Evolutionary conservation across 2,329 filamentous ascomycete genomes (phyloP).

Genomic region (Ambrosiella xylebori): DNA sequence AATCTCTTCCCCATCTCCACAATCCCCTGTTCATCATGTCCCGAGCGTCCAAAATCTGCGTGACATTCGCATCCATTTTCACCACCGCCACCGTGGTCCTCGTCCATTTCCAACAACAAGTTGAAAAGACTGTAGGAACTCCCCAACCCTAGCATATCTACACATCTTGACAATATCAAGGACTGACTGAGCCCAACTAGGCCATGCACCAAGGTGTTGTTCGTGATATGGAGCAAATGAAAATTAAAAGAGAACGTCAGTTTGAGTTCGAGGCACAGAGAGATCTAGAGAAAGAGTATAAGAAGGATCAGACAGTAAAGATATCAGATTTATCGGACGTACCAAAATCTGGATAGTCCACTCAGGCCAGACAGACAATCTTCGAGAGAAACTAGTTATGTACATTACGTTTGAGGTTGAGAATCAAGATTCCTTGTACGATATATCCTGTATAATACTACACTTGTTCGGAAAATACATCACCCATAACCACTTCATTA

Average conservation of each 20-base stretch:
- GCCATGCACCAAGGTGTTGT: constrained; percentile 93
- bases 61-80: constrained; percentile 59
- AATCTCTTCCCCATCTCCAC: background rate
- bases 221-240: constrained; percentile 86
- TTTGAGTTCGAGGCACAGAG: constrained; percentile 89
- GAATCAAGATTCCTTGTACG: too few species aligned
- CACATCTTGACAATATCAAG: background rate
- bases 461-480: too few species aligned
- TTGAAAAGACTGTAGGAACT: constrained; percentile 57
- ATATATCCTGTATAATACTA: too few species aligned
- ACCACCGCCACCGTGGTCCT: constrained; percentile 62
- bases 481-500: too few species aligned
- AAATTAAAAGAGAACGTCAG: constrained; percentile 75
- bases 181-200: constrained; percentile 25
- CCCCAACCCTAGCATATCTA: background rate
- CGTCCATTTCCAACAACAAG: constrained; percentile 77
- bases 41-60: constrained; percentile 69
- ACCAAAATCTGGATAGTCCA: constrained; percentile 1
- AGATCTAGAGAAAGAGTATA: constrained; percentile 73
- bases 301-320: constrained; percentile 63
- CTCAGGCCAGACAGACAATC: too few species aligned
- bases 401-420: too few species aligned
- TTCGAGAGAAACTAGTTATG: too few species aligned
- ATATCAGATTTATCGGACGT: constrained; percentile 6
- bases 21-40: constrained; percentile 51